Conservation (phyloP, 225 moss, liverwort and hornwort genomes). For the Polytrichum formosum region DNA sequence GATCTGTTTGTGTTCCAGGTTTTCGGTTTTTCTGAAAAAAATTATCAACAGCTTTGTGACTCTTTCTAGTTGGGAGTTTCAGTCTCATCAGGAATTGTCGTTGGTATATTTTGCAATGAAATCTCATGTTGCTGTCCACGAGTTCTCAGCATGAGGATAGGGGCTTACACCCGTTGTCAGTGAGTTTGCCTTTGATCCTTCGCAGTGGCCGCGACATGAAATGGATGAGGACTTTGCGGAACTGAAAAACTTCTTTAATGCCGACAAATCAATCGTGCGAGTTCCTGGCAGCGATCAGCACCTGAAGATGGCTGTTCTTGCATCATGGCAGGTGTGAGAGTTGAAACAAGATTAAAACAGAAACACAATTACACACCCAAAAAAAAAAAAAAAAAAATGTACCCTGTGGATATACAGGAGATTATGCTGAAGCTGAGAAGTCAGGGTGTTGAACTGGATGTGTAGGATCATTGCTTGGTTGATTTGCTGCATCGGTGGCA, state of each 20-base stretch:
- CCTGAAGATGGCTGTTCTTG: constrained; percentile 86
- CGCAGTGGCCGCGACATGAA: constrained; percentile 77
- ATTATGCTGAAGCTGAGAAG: constrained; percentile 26
- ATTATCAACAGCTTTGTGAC: background rate
- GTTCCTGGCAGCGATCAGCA: constrained; percentile 61
- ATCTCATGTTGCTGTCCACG: too few relatives aligned
- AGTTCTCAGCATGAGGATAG: background rate
- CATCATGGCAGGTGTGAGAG: constrained; percentile 83
- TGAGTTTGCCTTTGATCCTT: constrained; percentile 92
- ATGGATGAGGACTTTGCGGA: constrained; percentile 84
- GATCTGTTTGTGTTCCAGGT: background rate
- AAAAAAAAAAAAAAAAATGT: background rate
- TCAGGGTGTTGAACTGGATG: constrained; percentile 33
- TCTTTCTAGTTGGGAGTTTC: too few relatives aligned
- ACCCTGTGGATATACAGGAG: constrained; percentile 5
- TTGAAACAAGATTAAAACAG: constrained; percentile 1
- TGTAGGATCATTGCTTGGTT: constrained; percentile 97
- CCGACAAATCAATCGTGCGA: constrained; percentile 68
- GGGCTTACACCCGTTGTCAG: constrained; percentile 35
- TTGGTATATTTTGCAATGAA: too few relatives aligned
- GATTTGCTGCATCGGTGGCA: constrained; percentile 97
- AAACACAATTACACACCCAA: too few relatives aligned
- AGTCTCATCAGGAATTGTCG: too few relatives aligned
- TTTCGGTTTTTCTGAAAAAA: background rate
- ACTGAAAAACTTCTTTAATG: constrained; percentile 58